Conservation (phyloP, 768 basidiomycete species). For the Naganishia kalamii region DNA sequence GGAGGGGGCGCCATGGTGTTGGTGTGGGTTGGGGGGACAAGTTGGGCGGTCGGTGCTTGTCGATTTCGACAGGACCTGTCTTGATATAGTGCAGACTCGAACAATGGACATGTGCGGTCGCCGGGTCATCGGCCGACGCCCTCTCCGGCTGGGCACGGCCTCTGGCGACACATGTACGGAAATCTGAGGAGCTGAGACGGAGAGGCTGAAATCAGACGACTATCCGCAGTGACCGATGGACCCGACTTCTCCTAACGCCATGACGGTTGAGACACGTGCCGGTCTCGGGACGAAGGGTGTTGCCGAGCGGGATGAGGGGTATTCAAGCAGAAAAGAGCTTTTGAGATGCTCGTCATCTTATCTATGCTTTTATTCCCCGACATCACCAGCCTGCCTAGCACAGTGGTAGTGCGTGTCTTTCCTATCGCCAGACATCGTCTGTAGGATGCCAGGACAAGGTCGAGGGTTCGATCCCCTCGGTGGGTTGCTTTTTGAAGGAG, state of each 20-base stretch:
- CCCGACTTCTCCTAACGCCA: background rate
- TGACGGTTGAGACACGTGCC: background rate
- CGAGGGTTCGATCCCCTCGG: background rate
- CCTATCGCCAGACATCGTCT: background rate
- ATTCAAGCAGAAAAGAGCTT: too few relatives aligned
- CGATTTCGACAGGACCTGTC: too few relatives aligned
- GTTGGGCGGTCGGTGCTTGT: background rate
- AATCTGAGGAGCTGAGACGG: too few relatives aligned
- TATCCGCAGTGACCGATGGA: background rate
- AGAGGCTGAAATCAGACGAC: background rate
- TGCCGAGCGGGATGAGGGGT: too few relatives aligned
- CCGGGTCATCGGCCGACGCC: too few relatives aligned
- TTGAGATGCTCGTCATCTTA: too few relatives aligned
- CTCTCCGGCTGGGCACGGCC: too few relatives aligned
- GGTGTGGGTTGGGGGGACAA: too few relatives aligned
- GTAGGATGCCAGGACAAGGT: background rate
- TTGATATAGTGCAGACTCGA: background rate
- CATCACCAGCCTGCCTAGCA: background rate
- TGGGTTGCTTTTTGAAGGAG: background rate
- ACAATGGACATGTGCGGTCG: too few relatives aligned
- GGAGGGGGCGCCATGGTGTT: constrained; percentile 5
- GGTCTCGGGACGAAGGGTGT: too few relatives aligned
- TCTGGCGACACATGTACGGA: too few relatives aligned
- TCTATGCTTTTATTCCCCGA: background rate
- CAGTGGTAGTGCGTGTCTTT: constrained; percentile 11